Conservation (phyloP, 495 filamentous ascomycete genomes). For the Apiosordaria backusii region DNA sequence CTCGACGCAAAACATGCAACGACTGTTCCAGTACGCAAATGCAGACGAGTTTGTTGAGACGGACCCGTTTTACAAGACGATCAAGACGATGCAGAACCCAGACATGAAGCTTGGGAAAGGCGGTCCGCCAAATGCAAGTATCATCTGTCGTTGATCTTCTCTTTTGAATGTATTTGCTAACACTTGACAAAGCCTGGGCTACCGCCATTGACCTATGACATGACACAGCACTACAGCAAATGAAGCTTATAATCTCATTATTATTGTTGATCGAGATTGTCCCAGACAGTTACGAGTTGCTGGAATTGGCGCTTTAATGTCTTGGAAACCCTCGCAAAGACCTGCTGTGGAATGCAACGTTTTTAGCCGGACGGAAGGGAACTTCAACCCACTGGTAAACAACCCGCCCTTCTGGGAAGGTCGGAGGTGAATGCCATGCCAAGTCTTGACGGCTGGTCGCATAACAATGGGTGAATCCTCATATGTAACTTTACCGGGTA, state of each 20-base stretch:
- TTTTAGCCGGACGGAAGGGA: constrained; percentile 5
- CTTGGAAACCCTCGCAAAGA: background rate
- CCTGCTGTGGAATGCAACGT: background rate
- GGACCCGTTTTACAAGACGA: constrained; percentile 40
- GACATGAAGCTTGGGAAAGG: background rate
- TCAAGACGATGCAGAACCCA: constrained; percentile 21
- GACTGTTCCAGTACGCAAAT: constrained; percentile 39
- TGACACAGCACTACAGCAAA: constrained; percentile 41
- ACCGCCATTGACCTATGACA: constrained; percentile 40
- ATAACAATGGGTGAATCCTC: background rate
- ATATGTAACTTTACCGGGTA: constrained; percentile 5
- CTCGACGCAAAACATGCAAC: constrained; percentile 50
- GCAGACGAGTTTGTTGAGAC: constrained; percentile 29
- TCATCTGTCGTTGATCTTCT: background rate
- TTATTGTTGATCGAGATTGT: background rate
- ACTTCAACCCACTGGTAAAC: background rate
- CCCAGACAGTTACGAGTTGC: background rate
- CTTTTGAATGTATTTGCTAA: constrained; percentile 21
- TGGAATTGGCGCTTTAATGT: background rate
- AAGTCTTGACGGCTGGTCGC: background rate
- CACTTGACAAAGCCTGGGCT: constrained; percentile 28
- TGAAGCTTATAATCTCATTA: background rate
- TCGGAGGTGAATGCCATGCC: constrained; percentile 5
- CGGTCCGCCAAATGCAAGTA: background rate
- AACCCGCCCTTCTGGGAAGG: background rate